phyloP scores from a whole-genome alignment of 2,329 filamentous ascomycete species.

The Graphium sp. region DNA sequence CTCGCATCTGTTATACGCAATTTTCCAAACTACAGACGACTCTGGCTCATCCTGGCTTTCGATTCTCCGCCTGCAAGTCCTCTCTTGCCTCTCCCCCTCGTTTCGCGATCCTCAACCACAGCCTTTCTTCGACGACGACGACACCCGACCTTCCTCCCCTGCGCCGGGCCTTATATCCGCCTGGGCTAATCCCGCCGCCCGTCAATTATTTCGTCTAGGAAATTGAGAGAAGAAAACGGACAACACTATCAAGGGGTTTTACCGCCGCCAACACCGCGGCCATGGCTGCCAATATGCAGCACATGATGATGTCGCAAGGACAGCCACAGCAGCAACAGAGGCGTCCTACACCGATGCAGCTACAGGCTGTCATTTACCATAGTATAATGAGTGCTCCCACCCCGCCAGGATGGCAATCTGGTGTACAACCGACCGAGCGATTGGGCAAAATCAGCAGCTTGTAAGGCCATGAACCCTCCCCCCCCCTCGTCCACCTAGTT shows the following conservation, averaged over 20 bases:
- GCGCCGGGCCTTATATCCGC: background rate
- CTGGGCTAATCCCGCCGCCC: background rate
- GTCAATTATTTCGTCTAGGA: background rate
- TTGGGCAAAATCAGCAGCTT: constrained; percentile 23
- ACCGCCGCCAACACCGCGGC: too few species aligned
- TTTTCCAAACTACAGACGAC: too few species aligned
- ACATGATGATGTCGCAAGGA: constrained; percentile 31
- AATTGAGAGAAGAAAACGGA: background rate
- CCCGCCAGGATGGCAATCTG: constrained; percentile 21
- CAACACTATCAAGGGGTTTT: constrained; percentile 1
- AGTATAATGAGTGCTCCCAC: constrained; percentile 16
- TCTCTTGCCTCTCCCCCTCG: too few species aligned
- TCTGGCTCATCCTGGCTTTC: too few species aligned
- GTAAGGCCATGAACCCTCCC: too few species aligned
- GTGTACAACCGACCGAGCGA: constrained; percentile 19
- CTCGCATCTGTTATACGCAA: too few species aligned
- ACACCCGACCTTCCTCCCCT: background rate
- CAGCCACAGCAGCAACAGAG: constrained; percentile 21
- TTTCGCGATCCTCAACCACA: too few species aligned
- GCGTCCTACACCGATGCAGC: constrained; percentile 12
- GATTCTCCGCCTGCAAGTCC: too few species aligned
- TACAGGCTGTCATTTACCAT: constrained; percentile 22
- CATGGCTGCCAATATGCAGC: constrained; percentile 45
- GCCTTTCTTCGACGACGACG: background rate
- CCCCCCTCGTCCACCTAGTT: too few species aligned